Evolutionary conservation across 257 asterid species (phyloP).

Genomic region (Cordia subcordata): DNA sequence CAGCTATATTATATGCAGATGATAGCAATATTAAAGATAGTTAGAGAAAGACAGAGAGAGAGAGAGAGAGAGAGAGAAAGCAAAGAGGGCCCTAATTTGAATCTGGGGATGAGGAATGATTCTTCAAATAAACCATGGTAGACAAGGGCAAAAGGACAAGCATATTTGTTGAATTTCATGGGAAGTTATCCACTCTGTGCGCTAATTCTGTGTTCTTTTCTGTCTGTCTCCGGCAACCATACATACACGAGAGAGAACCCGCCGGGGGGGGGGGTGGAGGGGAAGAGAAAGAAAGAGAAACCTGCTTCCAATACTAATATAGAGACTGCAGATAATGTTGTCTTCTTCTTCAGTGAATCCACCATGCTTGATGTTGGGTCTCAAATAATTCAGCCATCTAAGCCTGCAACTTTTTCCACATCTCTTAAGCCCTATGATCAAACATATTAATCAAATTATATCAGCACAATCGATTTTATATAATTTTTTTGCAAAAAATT

Average conservation of each 20-base stretch:
- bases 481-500: not conserved
- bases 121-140: slow-evolving; percentile 29
- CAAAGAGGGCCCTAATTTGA: not conserved
- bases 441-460: not conserved
- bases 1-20: not conserved
- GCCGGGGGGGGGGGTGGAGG: not conserved
- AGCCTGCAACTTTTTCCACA: slow-evolving; percentile 97
- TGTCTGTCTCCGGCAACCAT: not conserved
- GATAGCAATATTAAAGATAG: not conserved
- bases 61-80: not conserved
- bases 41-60: not conserved
- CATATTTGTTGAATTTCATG: slow-evolving; percentile 19
- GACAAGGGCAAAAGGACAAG: slow-evolving; percentile 69
- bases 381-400: slow-evolving; percentile 84
- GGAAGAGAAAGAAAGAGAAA: slow-evolving; percentile 15
- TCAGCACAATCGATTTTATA: not conserved
- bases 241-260: not conserved
- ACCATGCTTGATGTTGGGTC: slow-evolving; percentile 93
- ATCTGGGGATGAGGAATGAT: slow-evolving; percentile 3
- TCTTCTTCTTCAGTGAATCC: slow-evolving; percentile 99
- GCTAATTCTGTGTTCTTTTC: slow-evolving; percentile 5
- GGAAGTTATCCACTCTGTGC: not conserved
- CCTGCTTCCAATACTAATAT: slow-evolving; percentile 99
- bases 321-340: slow-evolving; percentile 87
- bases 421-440: slow-evolving; percentile 67